Conservation (phyloP, 768 basidiomycete species). For the Kwoniella europaea region DNA sequence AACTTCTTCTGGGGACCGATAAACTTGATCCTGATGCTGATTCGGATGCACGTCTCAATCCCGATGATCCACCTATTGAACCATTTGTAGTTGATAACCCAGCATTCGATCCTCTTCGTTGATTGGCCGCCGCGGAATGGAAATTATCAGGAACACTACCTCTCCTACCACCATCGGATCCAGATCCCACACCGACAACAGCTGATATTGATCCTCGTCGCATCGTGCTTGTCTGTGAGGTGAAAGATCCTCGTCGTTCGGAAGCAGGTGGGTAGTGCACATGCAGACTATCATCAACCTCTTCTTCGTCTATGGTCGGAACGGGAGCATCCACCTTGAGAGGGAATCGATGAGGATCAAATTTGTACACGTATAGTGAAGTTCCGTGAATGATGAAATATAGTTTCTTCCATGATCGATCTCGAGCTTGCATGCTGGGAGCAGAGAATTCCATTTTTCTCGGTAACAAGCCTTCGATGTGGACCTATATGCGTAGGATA, state of each 20-base stretch:
- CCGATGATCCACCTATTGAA: background rate
- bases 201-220: slow-evolving; percentile 20
- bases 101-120: slow-evolving; percentile 26
- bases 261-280: slow-evolving; percentile 54
- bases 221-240: background rate
- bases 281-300: slow-evolving; percentile 52
- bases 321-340: slow-evolving; percentile 43
- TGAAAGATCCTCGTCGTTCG: slow-evolving; percentile 18
- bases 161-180: slow-evolving; percentile 5
- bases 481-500: slow-evolving; percentile 60
- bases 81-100: background rate
- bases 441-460: slow-evolving; percentile 90
- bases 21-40: background rate
- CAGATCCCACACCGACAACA: background rate
- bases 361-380: slow-evolving; percentile 69
- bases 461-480: slow-evolving; percentile 78
- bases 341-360: slow-evolving; percentile 58
- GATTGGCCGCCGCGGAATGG: slow-evolving; percentile 2
- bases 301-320: slow-evolving; percentile 48
- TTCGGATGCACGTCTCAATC: slow-evolving; percentile 13
- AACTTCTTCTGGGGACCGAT: slow-evolving; percentile 15
- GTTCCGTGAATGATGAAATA: slow-evolving; percentile 92
- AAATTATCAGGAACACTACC: slow-evolving; percentile 20
- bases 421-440: slow-evolving; percentile 84
- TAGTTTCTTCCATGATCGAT: slow-evolving; percentile 88